These are phyloP conservation scores for Lasiosphaeria hispida DNA, from an alignment of 495 filamentous ascomycete genomes.

Conservation along the genomic window DNA sequence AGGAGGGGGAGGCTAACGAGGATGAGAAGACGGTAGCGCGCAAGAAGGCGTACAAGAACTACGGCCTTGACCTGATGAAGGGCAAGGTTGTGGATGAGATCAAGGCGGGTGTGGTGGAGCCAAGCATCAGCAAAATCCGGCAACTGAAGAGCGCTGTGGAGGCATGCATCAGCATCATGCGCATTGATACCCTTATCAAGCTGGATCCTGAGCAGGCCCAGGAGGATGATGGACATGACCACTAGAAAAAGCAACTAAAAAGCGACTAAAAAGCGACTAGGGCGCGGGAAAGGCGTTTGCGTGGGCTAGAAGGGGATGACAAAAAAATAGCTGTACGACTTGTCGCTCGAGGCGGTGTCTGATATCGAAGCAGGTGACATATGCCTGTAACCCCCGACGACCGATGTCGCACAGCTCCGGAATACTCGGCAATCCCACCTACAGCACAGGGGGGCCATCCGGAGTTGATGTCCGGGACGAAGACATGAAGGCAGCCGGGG, in stretches of 20 bases:
- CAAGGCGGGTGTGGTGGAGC: constrained; percentile 93
- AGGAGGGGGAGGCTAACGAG: constrained; percentile 75
- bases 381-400: no score
- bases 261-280: background rate
- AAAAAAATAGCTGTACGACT: background rate
- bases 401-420: no score
- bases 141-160: constrained; percentile 98
- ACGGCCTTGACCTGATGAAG: constrained; percentile 85
- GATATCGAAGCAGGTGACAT: no score
- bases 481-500: no score
- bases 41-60: constrained; percentile 97
- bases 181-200: constrained; percentile 98
- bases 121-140: constrained; percentile 96
- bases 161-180: constrained; percentile 98
- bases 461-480: no score
- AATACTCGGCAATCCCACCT: no score
- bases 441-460: no score
- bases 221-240: constrained; percentile 79
- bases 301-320: background rate
- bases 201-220: constrained; percentile 85
- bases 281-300: background rate
- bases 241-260: constrained; percentile 51
- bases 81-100: constrained; percentile 90
- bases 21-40: constrained; percentile 85
- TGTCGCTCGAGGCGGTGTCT: background rate